Evolutionary conservation across 2,329 filamentous ascomycete genomes (phyloP), one percentile per base, ranked within the genome.

Genomic region (Colletotrichum godetiae): DNA sequence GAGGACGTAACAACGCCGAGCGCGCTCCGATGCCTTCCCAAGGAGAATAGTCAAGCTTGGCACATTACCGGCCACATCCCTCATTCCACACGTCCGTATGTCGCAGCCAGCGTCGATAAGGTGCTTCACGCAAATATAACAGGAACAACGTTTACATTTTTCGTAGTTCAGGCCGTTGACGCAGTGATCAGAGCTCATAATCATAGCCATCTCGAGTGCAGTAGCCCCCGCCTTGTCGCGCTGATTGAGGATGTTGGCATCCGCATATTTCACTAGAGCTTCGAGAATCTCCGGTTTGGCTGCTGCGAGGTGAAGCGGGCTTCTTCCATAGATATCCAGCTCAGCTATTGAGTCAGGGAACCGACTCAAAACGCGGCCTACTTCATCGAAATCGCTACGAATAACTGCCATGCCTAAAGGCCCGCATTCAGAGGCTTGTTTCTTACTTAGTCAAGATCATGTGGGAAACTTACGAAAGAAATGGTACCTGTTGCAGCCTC

Each of bases 341-440:
- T 65, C 62, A 2, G 22, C 19, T 11, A 65, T 11, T 0, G 24
- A 29, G 0, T 12, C 31, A 1, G 62, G 22, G 2, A 10, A 13
- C 0, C 52, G n/a, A 0, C 6, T 6, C 2, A 57, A 7, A 1
- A 65, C 1, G 8, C 13, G 29, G 8, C 7, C 8, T 0, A 65
- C 52, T 42, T 37, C 22, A 42, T 65, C 5, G 1, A 13, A 22
- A 8, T 46, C 49, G 2, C 24, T 65, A 0, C 10, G 3, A 6
- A 56, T 1, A 5, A 65, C 11, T 4, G 62, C 62, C 10, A 46
- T 8, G 49, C 62, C 46, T 1, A 65, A 13, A 15, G 22, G 62
- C 10, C 62, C 62, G 22, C 62, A 65, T 13, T 1, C n/a, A 12
- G 3, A 64, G 15, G 61, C 61, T 55, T 37, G 1, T 0, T 37